Evolutionary conservation across 768 basidiomycete species (phyloP), one percentile per base, ranked within the genome.

Genomic region (Leccinum rimulosum): DNA sequence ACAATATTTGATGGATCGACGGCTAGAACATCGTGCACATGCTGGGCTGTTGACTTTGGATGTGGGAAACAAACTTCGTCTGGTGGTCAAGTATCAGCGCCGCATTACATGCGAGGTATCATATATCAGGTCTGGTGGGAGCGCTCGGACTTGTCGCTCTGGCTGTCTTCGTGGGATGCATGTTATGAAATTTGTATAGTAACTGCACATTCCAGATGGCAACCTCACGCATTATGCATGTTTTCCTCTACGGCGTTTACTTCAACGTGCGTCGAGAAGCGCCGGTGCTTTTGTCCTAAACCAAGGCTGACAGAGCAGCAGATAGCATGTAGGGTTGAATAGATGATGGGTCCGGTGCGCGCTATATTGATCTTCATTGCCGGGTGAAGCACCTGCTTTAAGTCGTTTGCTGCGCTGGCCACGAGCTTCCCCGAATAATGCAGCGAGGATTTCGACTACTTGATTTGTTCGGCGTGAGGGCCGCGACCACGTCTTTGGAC

Each of bases 181-280:
- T 22, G 22, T 53, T 31, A 27, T 22, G 1, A 22, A 28, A 52
- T 28, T 8, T 50, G 33, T 56, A 19, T 22, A n/a, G n/a, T n/a
- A 51, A 45, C 40, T 36, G 38, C 27, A 43, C 6, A 30, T 40
- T 47, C 49, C 22, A 54, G 65, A 59, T 54, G 47, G 38, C 36
- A 50, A 36, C 70, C 70, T 59, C 61, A 38, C 68, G 28, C 40
- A 66, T 66, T 61, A 63, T 50, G 65, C 70, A 38, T 73, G 70
- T 66, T 56, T 33, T 17, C 57, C 33, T 36, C 57, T 27, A 55
- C 52, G 4, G 25, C 15, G 53, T 56, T 58, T 54, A 48, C 50
- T 47, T 52, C 60, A 61, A 65, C 62, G 65, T 68, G 68, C 52
- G 60, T 50, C 10, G 33, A 50, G 30, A 54, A 40, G 50, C 31